These are phyloP conservation scores for Fusarium caatingaense DNA, from an alignment of 2,329 filamentous ascomycete species.

Conservation along the genomic window DNA sequence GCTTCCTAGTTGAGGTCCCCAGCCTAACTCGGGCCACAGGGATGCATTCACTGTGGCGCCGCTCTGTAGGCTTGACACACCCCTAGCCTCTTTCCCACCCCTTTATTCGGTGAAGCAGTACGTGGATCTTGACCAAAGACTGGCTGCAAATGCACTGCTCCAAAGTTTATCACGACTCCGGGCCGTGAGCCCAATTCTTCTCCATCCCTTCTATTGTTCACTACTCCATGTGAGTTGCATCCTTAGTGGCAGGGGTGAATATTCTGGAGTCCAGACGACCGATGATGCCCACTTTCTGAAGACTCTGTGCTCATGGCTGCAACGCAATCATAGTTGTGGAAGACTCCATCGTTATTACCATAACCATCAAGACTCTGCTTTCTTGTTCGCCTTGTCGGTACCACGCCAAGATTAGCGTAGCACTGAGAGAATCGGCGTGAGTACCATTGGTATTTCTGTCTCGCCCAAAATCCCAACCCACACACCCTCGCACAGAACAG, in stretches of 20 bases:
- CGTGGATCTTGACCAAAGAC: slow-evolving; percentile 18
- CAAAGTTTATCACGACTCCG: slow-evolving; percentile 40
- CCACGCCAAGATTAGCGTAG: slow-evolving; percentile 40
- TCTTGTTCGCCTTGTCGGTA: slow-evolving; percentile 41
- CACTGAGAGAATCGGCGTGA: slow-evolving; percentile 19
- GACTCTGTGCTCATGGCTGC: slow-evolving; percentile 41
- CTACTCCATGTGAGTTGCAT: slow-evolving; percentile 41
- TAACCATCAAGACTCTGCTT: slow-evolving; percentile 35
- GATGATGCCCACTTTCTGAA: slow-evolving; percentile 34
- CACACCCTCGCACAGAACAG: slow-evolving; percentile 31
- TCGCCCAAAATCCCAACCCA: slow-evolving; percentile 10
- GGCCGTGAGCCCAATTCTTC: slow-evolving; percentile 44
- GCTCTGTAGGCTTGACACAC: slow-evolving; percentile 13
- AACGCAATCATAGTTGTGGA: slow-evolving; percentile 32
- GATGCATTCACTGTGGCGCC: slow-evolving; percentile 32
- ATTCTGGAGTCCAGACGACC: slow-evolving; percentile 41
- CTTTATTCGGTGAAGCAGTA: not conserved
- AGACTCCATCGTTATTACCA: slow-evolving; percentile 26
- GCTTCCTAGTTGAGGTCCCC: slow-evolving; percentile 32
- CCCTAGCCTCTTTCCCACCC: not conserved
- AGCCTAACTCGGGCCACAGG: slow-evolving; percentile 27
- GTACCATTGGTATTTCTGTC: slow-evolving; percentile 21
- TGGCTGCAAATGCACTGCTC: slow-evolving; percentile 19
- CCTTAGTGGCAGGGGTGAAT: slow-evolving; percentile 44
- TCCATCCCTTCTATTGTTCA: slow-evolving; percentile 47